Percentiles rank a stretch among this genome's conserved stretches.
phyloP scores from a whole-genome alignment of 2,329 filamentous ascomycete species.

The Stemphylium beticola region DNA sequence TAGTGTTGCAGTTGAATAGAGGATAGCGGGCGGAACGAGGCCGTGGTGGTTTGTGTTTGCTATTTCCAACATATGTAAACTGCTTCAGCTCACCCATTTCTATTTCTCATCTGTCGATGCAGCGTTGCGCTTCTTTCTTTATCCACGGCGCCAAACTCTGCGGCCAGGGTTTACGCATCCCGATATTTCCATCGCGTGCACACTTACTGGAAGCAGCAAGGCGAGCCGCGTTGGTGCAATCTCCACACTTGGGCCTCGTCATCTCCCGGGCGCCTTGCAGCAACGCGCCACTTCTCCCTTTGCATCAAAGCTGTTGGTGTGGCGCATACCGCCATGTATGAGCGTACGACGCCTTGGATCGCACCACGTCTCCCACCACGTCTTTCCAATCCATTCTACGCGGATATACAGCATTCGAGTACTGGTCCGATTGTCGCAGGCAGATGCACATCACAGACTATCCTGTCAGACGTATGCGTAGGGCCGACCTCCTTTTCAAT shows the following conservation, averaged over 20 bases:
- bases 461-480: background rate
- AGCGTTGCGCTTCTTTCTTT: background rate
- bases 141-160: background rate
- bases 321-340: too few species aligned
- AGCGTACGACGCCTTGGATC: too few species aligned
- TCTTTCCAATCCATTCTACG: too few species aligned
- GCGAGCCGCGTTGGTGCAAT: background rate
- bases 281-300: background rate
- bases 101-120: background rate
- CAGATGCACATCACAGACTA: background rate
- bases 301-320: too few species aligned
- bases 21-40: background rate
- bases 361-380: too few species aligned
- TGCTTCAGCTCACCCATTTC: background rate
- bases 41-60: background rate
- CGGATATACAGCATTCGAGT: too few species aligned
- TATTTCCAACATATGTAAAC: background rate
- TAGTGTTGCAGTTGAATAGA: background rate
- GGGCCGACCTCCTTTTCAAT: too few species aligned
- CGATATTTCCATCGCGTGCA: conserved; percentile 9
- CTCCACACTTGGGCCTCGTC: conserved; percentile 12
- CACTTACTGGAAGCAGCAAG: conserved; percentile 7
- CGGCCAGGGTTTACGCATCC: background rate
- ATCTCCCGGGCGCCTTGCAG: conserved; percentile 1
- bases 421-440: too few species aligned